A percentile compares a stretch with the other conserved stretches of the same genome.
Evolutionary conservation across 2,329 filamentous ascomycete species (phyloP).

Genomic region (Ceratocystis cubensis): DNA sequence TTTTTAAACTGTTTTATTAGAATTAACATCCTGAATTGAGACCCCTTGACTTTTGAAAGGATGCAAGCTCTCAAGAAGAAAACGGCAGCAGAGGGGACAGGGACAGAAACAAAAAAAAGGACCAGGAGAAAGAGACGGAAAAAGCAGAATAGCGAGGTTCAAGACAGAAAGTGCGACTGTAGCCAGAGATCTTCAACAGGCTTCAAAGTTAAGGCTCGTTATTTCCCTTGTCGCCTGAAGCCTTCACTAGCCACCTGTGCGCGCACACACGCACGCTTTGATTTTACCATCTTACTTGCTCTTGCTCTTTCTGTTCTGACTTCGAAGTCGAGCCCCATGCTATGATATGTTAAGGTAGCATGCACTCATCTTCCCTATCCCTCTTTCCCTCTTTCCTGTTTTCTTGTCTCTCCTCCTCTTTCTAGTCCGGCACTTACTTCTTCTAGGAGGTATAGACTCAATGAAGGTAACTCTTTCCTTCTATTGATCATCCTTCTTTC

Average conservation of each 20-base stretch:
- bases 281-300: not conserved
- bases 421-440: slow-evolving; percentile 1
- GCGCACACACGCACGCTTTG: not conserved
- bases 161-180: not conserved
- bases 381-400: not conserved
- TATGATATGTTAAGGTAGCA: slow-evolving; percentile 2
- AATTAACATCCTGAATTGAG: not conserved
- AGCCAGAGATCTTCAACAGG: not conserved
- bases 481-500: not conserved
- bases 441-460: not conserved
- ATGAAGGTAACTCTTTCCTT: not conserved
- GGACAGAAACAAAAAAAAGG: not conserved
- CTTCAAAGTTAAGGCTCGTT: not conserved
- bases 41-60: slow-evolving; percentile 1
- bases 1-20: slow-evolving; percentile 1
- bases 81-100: not conserved
- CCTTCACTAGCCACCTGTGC: not conserved
- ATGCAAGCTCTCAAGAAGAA: slow-evolving; percentile 6
- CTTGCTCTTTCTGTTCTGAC: not conserved
- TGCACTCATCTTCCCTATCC: not conserved
- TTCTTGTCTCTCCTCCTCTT: not conserved
- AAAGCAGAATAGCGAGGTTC: not conserved
- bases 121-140: not conserved
- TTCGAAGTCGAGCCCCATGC: not conserved
- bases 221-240: not conserved